Percentiles rank a stretch among this genome's conserved stretches.
Conservation (phyloP, 768 basidiomycete genomes). For the Kwoniella bestiolae region DNA sequence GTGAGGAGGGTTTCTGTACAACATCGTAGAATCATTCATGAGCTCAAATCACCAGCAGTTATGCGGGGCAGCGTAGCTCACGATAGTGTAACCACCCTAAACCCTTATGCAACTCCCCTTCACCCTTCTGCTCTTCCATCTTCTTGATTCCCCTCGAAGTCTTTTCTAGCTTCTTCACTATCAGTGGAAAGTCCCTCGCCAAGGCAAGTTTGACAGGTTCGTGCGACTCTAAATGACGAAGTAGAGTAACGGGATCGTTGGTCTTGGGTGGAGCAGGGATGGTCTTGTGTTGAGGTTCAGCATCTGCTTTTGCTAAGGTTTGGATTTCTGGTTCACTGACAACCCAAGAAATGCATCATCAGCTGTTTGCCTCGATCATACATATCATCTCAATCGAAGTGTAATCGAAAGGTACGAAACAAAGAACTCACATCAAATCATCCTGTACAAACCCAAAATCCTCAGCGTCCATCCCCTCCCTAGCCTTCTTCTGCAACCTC, state of each 20-base stretch:
- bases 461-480: constrained; percentile 67
- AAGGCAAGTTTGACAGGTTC: constrained; percentile 56
- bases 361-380: too few relatives aligned
- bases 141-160: constrained; percentile 52
- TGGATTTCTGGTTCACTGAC: too few relatives aligned
- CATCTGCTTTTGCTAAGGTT: not conserved
- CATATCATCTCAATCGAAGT: too few relatives aligned
- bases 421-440: constrained; percentile 20
- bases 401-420: not conserved
- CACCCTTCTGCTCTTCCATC: constrained; percentile 46
- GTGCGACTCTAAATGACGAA: constrained; percentile 46
- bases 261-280: constrained; percentile 39
- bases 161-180: constrained; percentile 51
- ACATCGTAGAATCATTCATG: not conserved
- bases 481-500: constrained; percentile 74
- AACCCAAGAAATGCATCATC: too few relatives aligned
- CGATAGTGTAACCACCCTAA: constrained; percentile 73
- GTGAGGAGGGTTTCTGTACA: constrained; percentile 80
- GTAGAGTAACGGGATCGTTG: constrained; percentile 37
- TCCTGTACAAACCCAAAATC: constrained; percentile 83
- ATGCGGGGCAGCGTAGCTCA: constrained; percentile 59
- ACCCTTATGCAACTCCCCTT: constrained; percentile 48
- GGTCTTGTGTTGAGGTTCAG: constrained; percentile 2
- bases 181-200: constrained; percentile 54
- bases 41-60: not conserved